Evolutionary conservation across 192 early-diverging fungal genomes (phyloP).

Genomic region (Mortierella alpina): DNA sequence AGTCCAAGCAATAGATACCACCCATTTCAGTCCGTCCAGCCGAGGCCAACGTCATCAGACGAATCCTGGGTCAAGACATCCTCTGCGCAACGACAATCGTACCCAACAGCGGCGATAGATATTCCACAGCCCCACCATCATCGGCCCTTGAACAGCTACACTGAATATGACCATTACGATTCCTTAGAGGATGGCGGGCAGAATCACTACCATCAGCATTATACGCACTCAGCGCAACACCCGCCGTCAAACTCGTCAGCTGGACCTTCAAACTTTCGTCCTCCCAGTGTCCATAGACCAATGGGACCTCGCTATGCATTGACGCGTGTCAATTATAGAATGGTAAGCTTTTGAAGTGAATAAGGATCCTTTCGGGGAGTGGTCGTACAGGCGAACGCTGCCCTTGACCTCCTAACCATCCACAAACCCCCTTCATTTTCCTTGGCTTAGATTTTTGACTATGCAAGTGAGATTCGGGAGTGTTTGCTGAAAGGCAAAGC

Average conservation of each 20-base stretch:
- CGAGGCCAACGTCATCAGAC: neutral
- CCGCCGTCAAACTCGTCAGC: neutral
- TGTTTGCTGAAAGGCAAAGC: slow-evolving; percentile 47
- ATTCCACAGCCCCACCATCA: slow-evolving; percentile 35
- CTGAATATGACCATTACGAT: neutral
- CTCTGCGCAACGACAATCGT: slow-evolving; percentile 5
- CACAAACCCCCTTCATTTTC: neutral
- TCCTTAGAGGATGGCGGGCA: slow-evolving; percentile 1
- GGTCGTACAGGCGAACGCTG: too few relatives aligned
- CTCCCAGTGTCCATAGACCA: neutral
- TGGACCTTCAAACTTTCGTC: slow-evolving; percentile 5
- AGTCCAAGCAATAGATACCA: neutral
- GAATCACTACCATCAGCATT: slow-evolving; percentile 1
- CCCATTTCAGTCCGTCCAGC: neutral
- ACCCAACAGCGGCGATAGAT: slow-evolving; percentile 25
- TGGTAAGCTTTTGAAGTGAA: slow-evolving; percentile 19
- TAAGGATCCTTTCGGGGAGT: neutral
- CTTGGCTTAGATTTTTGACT: slow-evolving; percentile 43
- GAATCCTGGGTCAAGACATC: slow-evolving; percentile 14
- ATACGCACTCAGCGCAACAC: neutral
- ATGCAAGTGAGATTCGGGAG: slow-evolving; percentile 48
- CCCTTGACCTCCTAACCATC: too few relatives aligned
- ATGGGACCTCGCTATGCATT: slow-evolving; percentile 27
- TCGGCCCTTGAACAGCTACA: neutral
- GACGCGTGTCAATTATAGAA: slow-evolving; percentile 24